Evolutionary conservation across 495 filamentous ascomycete genomes (phyloP).

Genomic region (Cenococcum geophilum): DNA sequence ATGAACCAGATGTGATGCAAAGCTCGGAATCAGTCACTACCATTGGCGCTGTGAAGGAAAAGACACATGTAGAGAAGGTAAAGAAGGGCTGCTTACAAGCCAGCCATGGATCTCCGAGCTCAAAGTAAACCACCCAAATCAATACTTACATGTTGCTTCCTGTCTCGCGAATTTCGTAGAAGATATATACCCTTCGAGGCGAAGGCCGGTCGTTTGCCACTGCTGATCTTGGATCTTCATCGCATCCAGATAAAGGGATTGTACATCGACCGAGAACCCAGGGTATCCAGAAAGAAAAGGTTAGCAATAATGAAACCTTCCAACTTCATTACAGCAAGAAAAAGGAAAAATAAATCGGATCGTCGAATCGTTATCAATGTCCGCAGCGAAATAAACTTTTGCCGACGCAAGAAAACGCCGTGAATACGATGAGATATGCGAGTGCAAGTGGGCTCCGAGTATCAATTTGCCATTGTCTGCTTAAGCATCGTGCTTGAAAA

Average conservation of each 20-base stretch:
- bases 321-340: background rate
- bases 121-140: background rate
- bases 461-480: background rate
- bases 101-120: background rate
- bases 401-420: background rate
- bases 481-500: slow-evolving; percentile 39
- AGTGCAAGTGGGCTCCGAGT: slow-evolving; percentile 1
- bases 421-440: slow-evolving; percentile 11
- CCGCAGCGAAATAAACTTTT: background rate
- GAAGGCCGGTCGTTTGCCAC: background rate
- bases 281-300: slow-evolving; percentile 25
- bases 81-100: background rate
- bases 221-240: background rate
- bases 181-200: background rate
- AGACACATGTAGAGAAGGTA: background rate
- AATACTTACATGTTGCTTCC: background rate
- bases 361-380: background rate
- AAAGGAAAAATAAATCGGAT: background rate
- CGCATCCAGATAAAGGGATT: background rate
- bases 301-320: slow-evolving; percentile 17
- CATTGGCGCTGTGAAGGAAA: background rate
- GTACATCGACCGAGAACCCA: slow-evolving; percentile 2
- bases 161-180: background rate
- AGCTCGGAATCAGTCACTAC: background rate
- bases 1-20: slow-evolving; percentile 1